phyloP scores from a whole-genome alignment of 345 rosid species.

The Euclidium syriacum region DNA sequence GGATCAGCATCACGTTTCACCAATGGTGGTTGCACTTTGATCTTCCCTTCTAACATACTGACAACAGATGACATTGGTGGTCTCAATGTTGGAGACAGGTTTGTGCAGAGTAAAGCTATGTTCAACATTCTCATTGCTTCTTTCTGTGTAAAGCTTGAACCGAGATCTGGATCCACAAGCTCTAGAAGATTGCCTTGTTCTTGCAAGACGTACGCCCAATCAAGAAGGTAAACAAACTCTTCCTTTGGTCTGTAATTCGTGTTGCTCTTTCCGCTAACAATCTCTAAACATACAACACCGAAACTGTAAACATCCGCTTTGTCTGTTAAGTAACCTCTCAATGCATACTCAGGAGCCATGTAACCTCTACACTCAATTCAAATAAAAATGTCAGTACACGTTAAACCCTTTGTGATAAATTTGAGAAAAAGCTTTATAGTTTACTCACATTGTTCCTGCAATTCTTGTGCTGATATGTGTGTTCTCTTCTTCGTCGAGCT shows the following conservation, averaged over 20 bases:
- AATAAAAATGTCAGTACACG: neutral
- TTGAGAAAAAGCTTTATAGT: neutral
- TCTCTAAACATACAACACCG: slow-evolving; percentile 74
- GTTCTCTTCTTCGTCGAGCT: slow-evolving; percentile 58
- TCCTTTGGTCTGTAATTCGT: slow-evolving; percentile 93
- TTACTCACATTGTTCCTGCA: slow-evolving; percentile 66
- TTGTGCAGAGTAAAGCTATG: slow-evolving; percentile 79
- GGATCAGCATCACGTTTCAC: slow-evolving; percentile 46
- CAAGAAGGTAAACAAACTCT: slow-evolving; percentile 92
- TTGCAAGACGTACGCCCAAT: slow-evolving; percentile 90
- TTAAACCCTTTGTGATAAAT: neutral
- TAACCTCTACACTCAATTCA: slow-evolving; percentile 58
- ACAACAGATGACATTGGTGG: slow-evolving; percentile 82
- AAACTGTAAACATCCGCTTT: slow-evolving; percentile 93
- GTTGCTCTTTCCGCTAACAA: slow-evolving; percentile 92
- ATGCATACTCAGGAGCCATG: slow-evolving; percentile 99
- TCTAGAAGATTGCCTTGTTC: slow-evolving; percentile 89
- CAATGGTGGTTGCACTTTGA: slow-evolving; percentile 61
- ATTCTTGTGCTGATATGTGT: slow-evolving; percentile 65
- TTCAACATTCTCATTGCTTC: slow-evolving; percentile 69
- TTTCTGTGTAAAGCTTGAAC: slow-evolving; percentile 42
- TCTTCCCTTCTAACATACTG: slow-evolving; percentile 76
- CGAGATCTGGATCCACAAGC: slow-evolving; percentile 71
- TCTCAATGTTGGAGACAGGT: slow-evolving; percentile 80
- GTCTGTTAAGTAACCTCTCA: slow-evolving; percentile 96